Evolutionary conservation across 75 land plant genomes (phyloP).

Genomic region (Cunninghamia lanceolata): DNA sequence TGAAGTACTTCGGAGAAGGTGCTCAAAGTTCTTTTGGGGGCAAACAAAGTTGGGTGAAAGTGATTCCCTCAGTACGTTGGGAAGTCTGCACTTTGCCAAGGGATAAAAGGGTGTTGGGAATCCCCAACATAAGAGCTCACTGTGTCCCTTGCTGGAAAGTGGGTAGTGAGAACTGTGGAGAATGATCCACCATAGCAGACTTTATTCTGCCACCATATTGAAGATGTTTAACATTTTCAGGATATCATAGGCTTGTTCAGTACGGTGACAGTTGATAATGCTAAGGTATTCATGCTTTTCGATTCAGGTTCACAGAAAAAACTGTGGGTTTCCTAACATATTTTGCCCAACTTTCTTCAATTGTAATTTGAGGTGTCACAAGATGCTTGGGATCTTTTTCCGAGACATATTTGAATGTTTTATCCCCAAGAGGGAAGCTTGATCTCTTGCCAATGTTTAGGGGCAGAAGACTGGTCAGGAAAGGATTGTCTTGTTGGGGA

Average conservation of each 20-base stretch:
- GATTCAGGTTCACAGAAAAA: neutral
- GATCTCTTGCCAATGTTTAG: neutral
- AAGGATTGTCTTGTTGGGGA: neutral
- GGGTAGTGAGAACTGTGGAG: neutral
- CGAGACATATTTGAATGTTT: neutral
- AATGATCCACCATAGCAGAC: neutral
- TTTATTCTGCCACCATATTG: neutral
- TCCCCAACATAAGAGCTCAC: neutral
- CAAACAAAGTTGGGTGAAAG: neutral
- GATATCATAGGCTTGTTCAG: neutral
- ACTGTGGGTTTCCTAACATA: neutral
- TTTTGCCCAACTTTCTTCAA: neutral
- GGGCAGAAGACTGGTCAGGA: neutral
- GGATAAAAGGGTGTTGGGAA: neutral
- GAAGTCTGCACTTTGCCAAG: neutral
- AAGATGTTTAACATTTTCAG: neutral
- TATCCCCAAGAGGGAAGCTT: neutral
- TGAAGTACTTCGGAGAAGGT: neutral
- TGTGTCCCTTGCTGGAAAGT: neutral
- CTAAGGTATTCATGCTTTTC: neutral
- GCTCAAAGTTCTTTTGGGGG: neutral
- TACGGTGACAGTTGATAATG: neutral
- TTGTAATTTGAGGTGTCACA: neutral
- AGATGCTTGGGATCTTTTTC: neutral
- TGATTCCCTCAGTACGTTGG: neutral